Percentiles rank a stretch among this genome's conserved stretches.
phyloP scores from a whole-genome alignment of 208 protist genomes.

The Crithidia thermophila region DNA sequence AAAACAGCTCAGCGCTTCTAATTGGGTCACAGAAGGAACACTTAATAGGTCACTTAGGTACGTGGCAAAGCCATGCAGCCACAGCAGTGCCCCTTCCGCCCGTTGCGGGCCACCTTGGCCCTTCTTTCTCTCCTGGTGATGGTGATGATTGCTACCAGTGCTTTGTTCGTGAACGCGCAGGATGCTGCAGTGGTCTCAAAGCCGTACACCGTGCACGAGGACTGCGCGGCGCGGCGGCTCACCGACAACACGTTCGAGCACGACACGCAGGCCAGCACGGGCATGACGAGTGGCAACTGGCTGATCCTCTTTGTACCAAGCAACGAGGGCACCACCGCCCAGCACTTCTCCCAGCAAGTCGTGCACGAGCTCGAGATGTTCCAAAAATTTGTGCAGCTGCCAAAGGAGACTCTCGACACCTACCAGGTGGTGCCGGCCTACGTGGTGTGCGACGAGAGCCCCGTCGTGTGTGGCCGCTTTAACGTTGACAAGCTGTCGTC shows the following conservation, averaged over 20 bases:
- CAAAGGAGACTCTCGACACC: constrained; percentile 2
- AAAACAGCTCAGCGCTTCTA: too few relatives aligned
- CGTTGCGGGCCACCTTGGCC: too few relatives aligned
- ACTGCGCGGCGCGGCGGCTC: constrained; percentile 17
- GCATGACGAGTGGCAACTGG: constrained; percentile 37
- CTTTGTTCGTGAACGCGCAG: too few relatives aligned
- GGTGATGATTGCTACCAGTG: too few relatives aligned
- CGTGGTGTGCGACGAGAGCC: constrained; percentile 32
- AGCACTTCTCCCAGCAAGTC: constrained; percentile 17
- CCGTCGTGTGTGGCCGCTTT: constrained; percentile 20
- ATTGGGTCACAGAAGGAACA: too few relatives aligned
- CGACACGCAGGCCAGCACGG: constrained; percentile 26
- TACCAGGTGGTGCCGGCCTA: constrained; percentile 30
- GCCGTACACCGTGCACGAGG: constrained; percentile 11
- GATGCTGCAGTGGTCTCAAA: not conserved
- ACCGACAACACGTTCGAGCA: constrained; percentile 26
- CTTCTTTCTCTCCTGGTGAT: too few relatives aligned
- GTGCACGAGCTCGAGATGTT: constrained; percentile 23
- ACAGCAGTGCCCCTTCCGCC: too few relatives aligned
- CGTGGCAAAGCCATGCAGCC: not conserved
- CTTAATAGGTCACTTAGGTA: not conserved
- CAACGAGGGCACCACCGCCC: constrained; percentile 17
- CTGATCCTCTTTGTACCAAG: constrained; percentile 32
- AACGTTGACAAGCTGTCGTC: constrained; percentile 1
- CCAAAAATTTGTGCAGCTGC: constrained; percentile 19